A percentile compares a stretch with the other conserved stretches of the same genome.
These are phyloP conservation scores for Dimargaris cristalligena DNA, from an alignment of 192 early-diverging fungal species.

Conservation along the genomic window DNA sequence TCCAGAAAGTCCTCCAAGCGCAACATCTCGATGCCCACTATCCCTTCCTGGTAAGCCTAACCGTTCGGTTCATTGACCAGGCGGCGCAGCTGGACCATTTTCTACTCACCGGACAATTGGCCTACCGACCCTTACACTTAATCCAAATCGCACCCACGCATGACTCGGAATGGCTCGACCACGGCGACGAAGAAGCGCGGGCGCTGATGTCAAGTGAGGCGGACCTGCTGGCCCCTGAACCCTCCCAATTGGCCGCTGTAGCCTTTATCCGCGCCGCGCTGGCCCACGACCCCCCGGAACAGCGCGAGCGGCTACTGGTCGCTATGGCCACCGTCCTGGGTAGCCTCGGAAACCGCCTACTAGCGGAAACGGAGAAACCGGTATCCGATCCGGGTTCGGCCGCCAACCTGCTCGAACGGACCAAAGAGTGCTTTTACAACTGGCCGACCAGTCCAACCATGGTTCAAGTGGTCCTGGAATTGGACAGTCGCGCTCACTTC, in stretches of 20 bases:
- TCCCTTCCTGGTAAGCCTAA: background rate
- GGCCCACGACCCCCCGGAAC: background rate
- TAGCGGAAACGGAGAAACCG: too few species aligned
- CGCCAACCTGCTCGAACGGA: too few species aligned
- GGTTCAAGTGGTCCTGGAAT: too few species aligned
- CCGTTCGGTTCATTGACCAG: background rate
- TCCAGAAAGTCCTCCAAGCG: background rate
- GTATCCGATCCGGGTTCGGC: too few species aligned
- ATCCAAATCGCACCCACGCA: too few species aligned
- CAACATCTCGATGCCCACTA: background rate
- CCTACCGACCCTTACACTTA: background rate
- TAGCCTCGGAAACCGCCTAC: too few species aligned
- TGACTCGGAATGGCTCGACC: too few species aligned
- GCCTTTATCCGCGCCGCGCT: background rate
- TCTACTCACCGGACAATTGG: background rate
- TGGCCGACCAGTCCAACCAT: too few species aligned
- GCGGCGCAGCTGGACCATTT: background rate
- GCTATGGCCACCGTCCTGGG: background rate
- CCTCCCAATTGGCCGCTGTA: too few species aligned
- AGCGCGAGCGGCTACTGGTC: background rate
- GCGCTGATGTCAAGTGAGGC: background rate
- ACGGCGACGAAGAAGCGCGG: too few species aligned
- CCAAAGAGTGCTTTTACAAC: too few species aligned
- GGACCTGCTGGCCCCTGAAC: background rate
- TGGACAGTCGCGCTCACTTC: too few species aligned